Evolutionary conservation across 2,329 filamentous ascomycete genomes (phyloP).

Genomic region (Purpureocillium lavendulum): DNA sequence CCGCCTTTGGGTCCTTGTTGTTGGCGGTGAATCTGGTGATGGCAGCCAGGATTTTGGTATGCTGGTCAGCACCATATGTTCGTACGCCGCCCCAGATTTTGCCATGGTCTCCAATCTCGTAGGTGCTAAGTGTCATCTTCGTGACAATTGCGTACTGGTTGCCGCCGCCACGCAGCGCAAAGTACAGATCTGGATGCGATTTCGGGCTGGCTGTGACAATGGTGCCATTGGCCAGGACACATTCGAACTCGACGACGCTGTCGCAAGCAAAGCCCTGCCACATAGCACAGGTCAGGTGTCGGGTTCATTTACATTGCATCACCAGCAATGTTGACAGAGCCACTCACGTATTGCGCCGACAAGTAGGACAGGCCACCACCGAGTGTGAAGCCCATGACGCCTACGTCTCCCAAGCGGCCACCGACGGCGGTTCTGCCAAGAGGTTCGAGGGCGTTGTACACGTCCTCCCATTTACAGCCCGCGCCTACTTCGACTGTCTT

Average conservation of each 20-base stretch:
- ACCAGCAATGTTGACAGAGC: no score
- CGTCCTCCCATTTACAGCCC: conserved; percentile 33
- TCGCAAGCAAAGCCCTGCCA: conserved; percentile 13
- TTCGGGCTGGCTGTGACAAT: conserved; percentile 34
- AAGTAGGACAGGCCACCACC: conserved; percentile 46
- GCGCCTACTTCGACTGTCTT: conserved; percentile 34
- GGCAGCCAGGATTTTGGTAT: conserved; percentile 31
- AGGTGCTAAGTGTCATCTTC: conserved; percentile 33
- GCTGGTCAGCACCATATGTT: conserved; percentile 18
- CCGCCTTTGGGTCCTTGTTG: conserved; percentile 51
- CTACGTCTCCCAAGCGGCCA: conserved; percentile 36
- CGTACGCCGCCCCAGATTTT: conserved; percentile 35
- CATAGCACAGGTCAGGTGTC: conserved; percentile 22
- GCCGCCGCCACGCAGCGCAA: conserved; percentile 46
- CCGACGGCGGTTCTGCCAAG: conserved; percentile 33
- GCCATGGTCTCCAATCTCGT: conserved; percentile 27
- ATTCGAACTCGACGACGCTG: conserved; percentile 34
- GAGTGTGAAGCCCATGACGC: conserved; percentile 40
- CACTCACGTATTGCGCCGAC: conserved; percentile 39
- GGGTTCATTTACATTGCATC: no score
- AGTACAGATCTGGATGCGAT: conserved; percentile 39
- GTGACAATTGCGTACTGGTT: conserved; percentile 46
- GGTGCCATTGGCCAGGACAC: conserved; percentile 42
- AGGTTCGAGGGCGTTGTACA: conserved; percentile 30
- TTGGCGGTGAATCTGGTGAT: conserved; percentile 48